These are phyloP conservation scores for Mycena floridula DNA, from an alignment of 768 basidiomycete species.

Conservation along the genomic window DNA sequence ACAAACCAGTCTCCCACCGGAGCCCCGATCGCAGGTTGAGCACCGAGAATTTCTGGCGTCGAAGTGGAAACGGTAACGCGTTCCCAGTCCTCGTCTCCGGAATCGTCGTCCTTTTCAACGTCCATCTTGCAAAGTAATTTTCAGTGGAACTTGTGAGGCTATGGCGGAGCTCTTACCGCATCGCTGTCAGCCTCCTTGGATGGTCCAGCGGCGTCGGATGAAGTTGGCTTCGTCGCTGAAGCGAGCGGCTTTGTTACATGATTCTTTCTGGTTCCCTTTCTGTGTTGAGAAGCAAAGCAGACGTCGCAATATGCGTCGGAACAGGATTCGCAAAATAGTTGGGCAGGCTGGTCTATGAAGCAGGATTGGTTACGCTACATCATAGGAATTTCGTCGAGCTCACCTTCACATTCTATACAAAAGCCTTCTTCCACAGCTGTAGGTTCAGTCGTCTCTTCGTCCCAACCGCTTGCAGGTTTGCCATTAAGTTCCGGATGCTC, in stretches of 20 bases:
- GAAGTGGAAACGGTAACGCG: slow-evolving; percentile 24
- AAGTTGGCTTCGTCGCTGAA: slow-evolving; percentile 16
- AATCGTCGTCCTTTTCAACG: slow-evolving; percentile 22
- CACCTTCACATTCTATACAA: slow-evolving; percentile 87
- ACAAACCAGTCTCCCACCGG: slow-evolving; percentile 82
- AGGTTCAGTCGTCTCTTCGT: slow-evolving; percentile 49
- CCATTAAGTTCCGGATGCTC: slow-evolving; percentile 46
- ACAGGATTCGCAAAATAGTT: slow-evolving; percentile 68
- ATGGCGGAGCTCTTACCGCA: slow-evolving; percentile 17
- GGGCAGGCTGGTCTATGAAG: slow-evolving; percentile 76
- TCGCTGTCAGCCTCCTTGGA: slow-evolving; percentile 14
- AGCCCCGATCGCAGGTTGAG: slow-evolving; percentile 54
- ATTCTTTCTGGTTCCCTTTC: slow-evolving; percentile 70
- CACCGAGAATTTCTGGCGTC: slow-evolving; percentile 34
- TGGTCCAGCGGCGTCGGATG: not conserved
- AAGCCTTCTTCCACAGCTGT: slow-evolving; percentile 52
- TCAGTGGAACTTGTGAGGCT: not conserved
- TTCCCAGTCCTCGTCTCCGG: slow-evolving; percentile 39
- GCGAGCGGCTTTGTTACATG: slow-evolving; percentile 50
- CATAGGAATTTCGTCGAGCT: slow-evolving; percentile 6
- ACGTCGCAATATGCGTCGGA: slow-evolving; percentile 76
- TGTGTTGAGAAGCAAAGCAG: slow-evolving; percentile 79
- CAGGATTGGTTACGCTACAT: too few species aligned
- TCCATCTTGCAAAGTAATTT: not conserved
- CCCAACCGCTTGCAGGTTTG: slow-evolving; percentile 50